phyloP scores from a whole-genome alignment of 2,329 filamentous ascomycete species.

The Colletotrichum sidae region DNA sequence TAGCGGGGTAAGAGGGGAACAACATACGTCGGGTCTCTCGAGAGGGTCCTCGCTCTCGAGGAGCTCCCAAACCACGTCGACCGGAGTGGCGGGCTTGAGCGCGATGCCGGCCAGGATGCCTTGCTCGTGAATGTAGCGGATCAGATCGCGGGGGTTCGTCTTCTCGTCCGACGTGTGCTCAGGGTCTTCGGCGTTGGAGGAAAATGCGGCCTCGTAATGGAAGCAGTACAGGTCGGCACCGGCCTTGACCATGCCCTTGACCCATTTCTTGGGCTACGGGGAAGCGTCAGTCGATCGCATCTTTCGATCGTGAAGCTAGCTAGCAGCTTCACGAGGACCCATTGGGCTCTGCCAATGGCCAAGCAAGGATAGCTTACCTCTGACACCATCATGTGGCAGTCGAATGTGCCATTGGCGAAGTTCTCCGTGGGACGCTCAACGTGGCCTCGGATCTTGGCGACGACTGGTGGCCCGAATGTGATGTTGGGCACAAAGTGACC shows the following conservation, averaged over 20 bases:
- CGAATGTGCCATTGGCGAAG: slow-evolving; percentile 89
- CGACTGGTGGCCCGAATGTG: slow-evolving; percentile 94
- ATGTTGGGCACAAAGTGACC: slow-evolving; percentile 99
- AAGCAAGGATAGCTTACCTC: slow-evolving; percentile 72
- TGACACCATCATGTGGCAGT: slow-evolving; percentile 99
- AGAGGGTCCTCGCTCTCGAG: slow-evolving; percentile 77
- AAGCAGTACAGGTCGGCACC: slow-evolving; percentile 99
- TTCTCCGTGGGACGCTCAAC: slow-evolving; percentile 79
- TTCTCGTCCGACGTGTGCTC: slow-evolving; percentile 74
- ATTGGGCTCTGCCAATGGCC: background rate
- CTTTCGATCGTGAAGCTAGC: background rate
- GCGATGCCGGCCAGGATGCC: slow-evolving; percentile 94
- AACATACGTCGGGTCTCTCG: slow-evolving; percentile 88
- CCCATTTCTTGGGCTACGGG: slow-evolving; percentile 94
- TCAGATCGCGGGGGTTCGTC: slow-evolving; percentile 86
- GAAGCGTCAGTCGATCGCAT: slow-evolving; percentile 2
- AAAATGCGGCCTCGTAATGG: slow-evolving; percentile 97
- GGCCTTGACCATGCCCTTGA: slow-evolving; percentile 91
- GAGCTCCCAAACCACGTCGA: slow-evolving; percentile 93
- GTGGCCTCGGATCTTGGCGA: slow-evolving; percentile 90
- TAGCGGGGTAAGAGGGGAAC: slow-evolving; percentile 21
- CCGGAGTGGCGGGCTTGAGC: slow-evolving; percentile 91
- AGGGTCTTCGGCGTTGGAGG: slow-evolving; percentile 85
- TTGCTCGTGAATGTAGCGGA: slow-evolving; percentile 88
- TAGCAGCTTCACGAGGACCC: too few relatives aligned